These are phyloP conservation scores for Miamiensis avidus DNA, from an alignment of 169 alveolate genomes.

Conservation along the genomic window DNA sequence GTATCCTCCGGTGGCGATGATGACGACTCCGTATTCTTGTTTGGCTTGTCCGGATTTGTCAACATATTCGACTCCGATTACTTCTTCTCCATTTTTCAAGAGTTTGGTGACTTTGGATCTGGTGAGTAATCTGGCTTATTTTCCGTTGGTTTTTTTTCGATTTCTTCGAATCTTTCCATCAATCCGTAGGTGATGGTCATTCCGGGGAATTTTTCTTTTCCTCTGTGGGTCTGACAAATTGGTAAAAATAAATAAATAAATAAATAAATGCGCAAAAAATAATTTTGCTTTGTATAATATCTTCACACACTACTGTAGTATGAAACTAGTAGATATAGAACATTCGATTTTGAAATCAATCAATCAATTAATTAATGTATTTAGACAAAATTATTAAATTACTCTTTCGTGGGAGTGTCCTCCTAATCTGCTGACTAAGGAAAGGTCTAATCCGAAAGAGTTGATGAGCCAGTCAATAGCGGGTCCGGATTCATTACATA, in stretches of 20 bases:
- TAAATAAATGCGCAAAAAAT: too few species aligned
- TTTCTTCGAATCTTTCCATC: background rate
- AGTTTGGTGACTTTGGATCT: background rate
- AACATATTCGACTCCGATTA: constrained; percentile 7
- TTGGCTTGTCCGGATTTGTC: constrained; percentile 43
- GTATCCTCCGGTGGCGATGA: constrained; percentile 71
- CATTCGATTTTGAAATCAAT: too few species aligned
- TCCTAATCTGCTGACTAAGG: constrained; percentile 64
- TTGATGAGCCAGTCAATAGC: constrained; percentile 56
- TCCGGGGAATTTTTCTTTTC: constrained; percentile 36
- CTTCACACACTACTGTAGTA: too few species aligned
- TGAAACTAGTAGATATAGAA: too few species aligned
- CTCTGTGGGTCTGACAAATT: constrained; percentile 43
- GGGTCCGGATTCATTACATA: constrained; percentile 46
- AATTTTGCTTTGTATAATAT: too few species aligned
- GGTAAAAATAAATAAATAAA: too few species aligned
- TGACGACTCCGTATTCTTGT: constrained; percentile 57
- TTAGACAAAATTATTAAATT: background rate
- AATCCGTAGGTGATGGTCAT: constrained; percentile 6
- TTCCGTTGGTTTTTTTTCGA: background rate
- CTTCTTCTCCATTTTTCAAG: background rate
- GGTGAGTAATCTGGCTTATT: background rate
- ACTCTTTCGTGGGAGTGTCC: constrained; percentile 67
- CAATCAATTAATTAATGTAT: too few species aligned
- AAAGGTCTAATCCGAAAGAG: constrained; percentile 52